Percentiles rank a stretch among this genome's conserved stretches.
These are phyloP conservation scores for Neobulgaria alba DNA, from an alignment of 2,329 filamentous ascomycete species.

Conservation along the genomic window DNA sequence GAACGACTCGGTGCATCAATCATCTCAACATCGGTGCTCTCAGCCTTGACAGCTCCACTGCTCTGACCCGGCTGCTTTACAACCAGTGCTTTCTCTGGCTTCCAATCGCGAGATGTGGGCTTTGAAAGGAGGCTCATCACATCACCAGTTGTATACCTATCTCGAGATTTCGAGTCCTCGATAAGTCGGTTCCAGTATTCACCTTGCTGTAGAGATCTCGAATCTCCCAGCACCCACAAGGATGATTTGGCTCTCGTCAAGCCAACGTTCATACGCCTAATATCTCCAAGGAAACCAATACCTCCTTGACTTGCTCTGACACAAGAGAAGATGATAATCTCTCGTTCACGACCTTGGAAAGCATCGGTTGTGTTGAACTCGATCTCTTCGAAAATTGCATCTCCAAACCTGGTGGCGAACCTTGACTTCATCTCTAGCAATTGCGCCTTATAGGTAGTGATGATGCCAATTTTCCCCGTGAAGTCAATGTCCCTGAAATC, in stretches of 20 bases:
- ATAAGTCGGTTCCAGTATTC: constrained; percentile 88
- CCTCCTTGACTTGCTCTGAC: constrained; percentile 91
- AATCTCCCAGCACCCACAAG: constrained; percentile 92
- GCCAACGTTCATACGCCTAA: constrained; percentile 98
- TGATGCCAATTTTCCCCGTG: constrained; percentile 83
- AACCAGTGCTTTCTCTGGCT: neutral
- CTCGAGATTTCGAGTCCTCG: constrained; percentile 65
- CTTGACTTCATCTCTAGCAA: constrained; percentile 68
- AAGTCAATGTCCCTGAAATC: constrained; percentile 66
- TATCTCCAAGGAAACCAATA: constrained; percentile 97
- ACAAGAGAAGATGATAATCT: constrained; percentile 98
- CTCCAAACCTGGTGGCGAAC: constrained; percentile 66
- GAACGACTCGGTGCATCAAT: constrained; percentile 11
- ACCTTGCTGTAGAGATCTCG: constrained; percentile 74
- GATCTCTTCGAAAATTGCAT: constrained; percentile 65
- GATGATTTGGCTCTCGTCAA: constrained; percentile 94
- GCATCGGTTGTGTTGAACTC: constrained; percentile 99
- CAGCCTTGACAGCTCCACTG: neutral
- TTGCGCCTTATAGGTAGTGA: constrained; percentile 96
- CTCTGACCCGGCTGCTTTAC: neutral
- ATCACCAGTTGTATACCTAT: constrained; percentile 67
- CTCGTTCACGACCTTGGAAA: constrained; percentile 92
- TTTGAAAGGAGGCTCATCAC: constrained; percentile 44
- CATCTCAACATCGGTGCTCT: constrained; percentile 17
- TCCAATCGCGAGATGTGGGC: constrained; percentile 29